These are phyloP conservation scores for Solanum chaucha DNA, from an alignment of 257 asterid species.

Conservation along the genomic window DNA sequence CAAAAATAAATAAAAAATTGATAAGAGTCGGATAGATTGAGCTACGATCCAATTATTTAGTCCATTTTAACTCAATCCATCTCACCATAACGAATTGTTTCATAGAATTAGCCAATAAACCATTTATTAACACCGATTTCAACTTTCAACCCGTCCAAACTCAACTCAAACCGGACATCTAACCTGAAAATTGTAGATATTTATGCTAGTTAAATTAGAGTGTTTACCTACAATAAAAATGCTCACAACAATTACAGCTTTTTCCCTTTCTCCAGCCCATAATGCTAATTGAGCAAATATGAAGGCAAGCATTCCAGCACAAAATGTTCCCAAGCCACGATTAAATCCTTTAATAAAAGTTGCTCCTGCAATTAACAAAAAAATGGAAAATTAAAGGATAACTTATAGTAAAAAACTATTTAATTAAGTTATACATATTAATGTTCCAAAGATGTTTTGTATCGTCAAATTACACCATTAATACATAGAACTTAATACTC, in stretches of 20 bases:
- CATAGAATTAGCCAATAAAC: not conserved
- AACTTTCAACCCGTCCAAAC: not conserved
- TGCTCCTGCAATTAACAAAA: constrained; percentile 24
- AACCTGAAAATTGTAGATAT: not conserved
- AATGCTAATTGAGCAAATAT: constrained; percentile 31
- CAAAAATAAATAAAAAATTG: not conserved
- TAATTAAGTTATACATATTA: not conserved
- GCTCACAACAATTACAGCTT: constrained; percentile 32
- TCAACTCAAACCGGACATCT: not conserved
- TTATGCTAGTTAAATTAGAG: not conserved
- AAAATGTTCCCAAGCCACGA: constrained; percentile 53
- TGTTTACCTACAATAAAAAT: constrained; percentile 34
- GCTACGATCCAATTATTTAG: not conserved
- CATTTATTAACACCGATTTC: not conserved
- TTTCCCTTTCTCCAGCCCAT: constrained; percentile 26
- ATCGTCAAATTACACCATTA: not conserved
- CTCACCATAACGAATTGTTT: not conserved
- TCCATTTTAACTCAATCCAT: too few species aligned
- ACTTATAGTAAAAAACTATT: not conserved
- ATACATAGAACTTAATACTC: not conserved
- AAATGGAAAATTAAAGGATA: not conserved
- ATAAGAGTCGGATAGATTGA: not conserved
- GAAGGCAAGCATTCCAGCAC: constrained; percentile 51
- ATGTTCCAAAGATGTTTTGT: not conserved
- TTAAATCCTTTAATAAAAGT: constrained; percentile 61